Percentiles rank a stretch among this genome's conserved stretches.
phyloP scores from a whole-genome alignment of 257 asterid species.

The Cynanchum wilfordii region DNA sequence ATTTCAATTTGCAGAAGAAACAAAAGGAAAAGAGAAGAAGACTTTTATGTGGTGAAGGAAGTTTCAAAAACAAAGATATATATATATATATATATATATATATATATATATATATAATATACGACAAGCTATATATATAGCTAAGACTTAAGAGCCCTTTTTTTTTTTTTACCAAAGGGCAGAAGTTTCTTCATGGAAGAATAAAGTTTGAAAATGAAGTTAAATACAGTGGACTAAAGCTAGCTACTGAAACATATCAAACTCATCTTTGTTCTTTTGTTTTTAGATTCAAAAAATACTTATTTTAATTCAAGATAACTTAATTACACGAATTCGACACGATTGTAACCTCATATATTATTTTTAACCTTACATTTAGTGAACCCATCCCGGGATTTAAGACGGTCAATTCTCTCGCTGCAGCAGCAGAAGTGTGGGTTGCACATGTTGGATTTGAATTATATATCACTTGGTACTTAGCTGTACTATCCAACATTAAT shows the following conservation, averaged over 20 bases:
- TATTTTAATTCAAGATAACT: too few species aligned
- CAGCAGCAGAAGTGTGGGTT: neutral
- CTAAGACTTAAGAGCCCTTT: conserved; percentile 3
- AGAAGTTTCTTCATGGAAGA: conserved; percentile 13
- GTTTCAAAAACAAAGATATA: neutral
- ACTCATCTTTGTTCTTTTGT: too few species aligned
- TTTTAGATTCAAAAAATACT: too few species aligned
- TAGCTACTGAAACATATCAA: too few species aligned
- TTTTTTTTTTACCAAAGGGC: conserved; percentile 4
- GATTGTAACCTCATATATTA: too few species aligned
- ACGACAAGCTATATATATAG: neutral
- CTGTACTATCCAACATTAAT: conserved; percentile 27
- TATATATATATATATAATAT: neutral
- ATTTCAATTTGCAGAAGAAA: neutral
- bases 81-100: neutral
- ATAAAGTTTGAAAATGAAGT: conserved; percentile 9
- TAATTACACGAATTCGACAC: too few species aligned
- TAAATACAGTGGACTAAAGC: too few species aligned
- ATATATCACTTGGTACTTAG: conserved; percentile 1
- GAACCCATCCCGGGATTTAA: too few species aligned
- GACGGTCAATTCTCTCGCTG: too few species aligned
- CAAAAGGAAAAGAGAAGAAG: neutral
- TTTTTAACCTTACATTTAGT: too few species aligned
- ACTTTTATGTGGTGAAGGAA: neutral
- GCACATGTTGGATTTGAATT: conserved; percentile 26